phyloP scores from a whole-genome alignment of 2,329 filamentous ascomycete species.

The Macroventuria anomochaeta region DNA sequence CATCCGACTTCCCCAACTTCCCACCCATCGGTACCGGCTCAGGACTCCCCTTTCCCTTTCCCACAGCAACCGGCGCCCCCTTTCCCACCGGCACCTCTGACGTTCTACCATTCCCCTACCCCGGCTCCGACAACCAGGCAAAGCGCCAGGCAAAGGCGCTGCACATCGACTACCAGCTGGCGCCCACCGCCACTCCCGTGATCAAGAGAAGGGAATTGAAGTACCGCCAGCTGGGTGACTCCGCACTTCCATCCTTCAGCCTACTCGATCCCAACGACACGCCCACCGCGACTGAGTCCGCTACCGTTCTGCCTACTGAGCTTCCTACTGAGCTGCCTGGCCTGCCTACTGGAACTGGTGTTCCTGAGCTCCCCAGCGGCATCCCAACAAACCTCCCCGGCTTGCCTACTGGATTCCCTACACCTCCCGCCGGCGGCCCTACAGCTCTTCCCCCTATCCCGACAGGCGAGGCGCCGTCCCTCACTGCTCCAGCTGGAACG shows the following conservation, averaged over 20 bases:
- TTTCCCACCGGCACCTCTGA: background rate
- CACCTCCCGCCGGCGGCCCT: background rate
- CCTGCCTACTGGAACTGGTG: background rate
- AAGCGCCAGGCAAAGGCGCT: slow-evolving; percentile 9
- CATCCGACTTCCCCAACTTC: slow-evolving; percentile 6
- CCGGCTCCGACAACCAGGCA: slow-evolving; percentile 4
- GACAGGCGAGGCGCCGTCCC: slow-evolving; percentile 7
- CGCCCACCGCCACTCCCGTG: slow-evolving; percentile 1
- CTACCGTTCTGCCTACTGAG: background rate
- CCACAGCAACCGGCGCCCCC: background rate
- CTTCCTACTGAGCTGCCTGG: background rate
- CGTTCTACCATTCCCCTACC: background rate
- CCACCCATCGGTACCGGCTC: slow-evolving; percentile 10
- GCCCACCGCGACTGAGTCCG: slow-evolving; percentile 2
- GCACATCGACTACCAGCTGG: slow-evolving; percentile 27
- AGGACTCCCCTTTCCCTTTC: background rate
- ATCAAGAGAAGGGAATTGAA: slow-evolving; percentile 3
- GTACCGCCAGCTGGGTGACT: slow-evolving; percentile 11
- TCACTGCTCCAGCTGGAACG: slow-evolving; percentile 6
- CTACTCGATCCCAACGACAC: slow-evolving; percentile 12
- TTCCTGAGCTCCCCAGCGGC: background rate
- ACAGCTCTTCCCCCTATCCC: background rate
- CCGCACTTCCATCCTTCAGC: slow-evolving; percentile 22
- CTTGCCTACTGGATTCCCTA: slow-evolving; percentile 1
- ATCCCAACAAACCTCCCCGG: background rate